Conservation (phyloP, 1,284 basidiomycete species). For the Pseudozyma thailandica region DNA sequence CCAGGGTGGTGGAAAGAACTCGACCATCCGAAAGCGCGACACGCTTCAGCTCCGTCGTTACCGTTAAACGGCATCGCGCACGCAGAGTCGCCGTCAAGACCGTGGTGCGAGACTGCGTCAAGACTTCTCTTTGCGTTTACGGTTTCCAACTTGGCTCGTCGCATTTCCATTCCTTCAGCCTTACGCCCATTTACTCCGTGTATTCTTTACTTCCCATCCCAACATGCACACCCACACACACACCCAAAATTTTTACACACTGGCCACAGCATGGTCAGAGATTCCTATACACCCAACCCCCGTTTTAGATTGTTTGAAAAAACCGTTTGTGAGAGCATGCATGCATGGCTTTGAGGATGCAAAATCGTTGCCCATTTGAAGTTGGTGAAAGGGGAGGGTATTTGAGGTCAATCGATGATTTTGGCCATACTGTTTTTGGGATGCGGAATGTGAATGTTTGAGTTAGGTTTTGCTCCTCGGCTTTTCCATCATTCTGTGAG, state of each 20-base stretch:
- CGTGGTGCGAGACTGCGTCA: neutral
- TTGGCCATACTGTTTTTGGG: conserved; percentile 17
- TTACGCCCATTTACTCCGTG: no score
- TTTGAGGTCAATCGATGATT: conserved; percentile 18
- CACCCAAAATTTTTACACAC: conserved; percentile 12
- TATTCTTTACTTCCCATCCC: neutral
- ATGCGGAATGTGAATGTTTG: neutral
- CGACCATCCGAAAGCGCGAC: conserved; percentile 91
- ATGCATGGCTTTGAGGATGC: neutral
- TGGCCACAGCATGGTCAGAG: conserved; percentile 1
- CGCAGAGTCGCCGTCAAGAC: neutral
- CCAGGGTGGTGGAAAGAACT: conserved; percentile 75
- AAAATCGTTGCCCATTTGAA: no score
- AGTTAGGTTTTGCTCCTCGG: no score
- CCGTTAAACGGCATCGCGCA: conserved; percentile 78
- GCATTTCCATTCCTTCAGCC: neutral
- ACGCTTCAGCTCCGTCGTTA: conserved; percentile 93
- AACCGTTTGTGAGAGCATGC: neutral
- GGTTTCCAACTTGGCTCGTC: neutral
- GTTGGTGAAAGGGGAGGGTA: no score
- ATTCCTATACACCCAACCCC: neutral
- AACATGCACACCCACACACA: conserved; percentile 8
- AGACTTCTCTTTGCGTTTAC: neutral
- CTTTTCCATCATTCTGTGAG: neutral
- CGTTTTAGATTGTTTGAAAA: neutral